Conservation (phyloP, 2,329 filamentous ascomycete species). For the Colletotrichum trifolii region DNA sequence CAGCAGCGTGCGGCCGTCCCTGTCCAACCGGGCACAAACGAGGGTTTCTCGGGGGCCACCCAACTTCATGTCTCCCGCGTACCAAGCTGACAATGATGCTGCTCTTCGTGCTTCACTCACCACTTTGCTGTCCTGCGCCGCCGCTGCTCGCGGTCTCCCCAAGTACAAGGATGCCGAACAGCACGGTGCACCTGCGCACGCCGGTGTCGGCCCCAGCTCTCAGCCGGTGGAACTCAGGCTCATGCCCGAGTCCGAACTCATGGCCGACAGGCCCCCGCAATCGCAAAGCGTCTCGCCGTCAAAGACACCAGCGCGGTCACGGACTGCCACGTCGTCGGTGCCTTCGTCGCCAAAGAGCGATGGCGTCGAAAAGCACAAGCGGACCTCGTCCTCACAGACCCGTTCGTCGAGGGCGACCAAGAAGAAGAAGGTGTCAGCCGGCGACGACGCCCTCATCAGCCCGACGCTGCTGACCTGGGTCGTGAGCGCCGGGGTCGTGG, state of each 20-base stretch:
- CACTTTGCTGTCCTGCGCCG: conserved; percentile 93
- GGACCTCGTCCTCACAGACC: conserved; percentile 52
- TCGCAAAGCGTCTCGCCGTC: conserved; percentile 33
- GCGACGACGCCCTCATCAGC: conserved; percentile 58
- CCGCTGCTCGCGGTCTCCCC: conserved; percentile 83
- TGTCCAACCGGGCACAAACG: conserved; percentile 60
- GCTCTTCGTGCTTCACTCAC: conserved; percentile 93
- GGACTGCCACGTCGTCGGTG: conserved; percentile 38
- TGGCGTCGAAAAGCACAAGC: conserved; percentile 60
- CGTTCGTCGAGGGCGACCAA: conserved; percentile 60
- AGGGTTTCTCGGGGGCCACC: conserved; percentile 58
- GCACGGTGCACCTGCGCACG: conserved; percentile 43
- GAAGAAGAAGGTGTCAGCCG: conserved; percentile 65
- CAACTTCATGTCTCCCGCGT: conserved; percentile 78
- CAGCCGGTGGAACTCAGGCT: conserved; percentile 70
- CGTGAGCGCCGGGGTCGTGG: conserved; percentile 73
- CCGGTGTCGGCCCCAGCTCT: conserved; percentile 56
- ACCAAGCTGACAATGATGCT: conserved; percentile 91
- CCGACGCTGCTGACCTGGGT: conserved; percentile 74
- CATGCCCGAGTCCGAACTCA: conserved; percentile 70
- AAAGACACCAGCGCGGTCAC: conserved; percentile 46
- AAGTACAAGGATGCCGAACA: conserved; percentile 66
- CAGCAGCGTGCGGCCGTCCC: conserved; percentile 62
- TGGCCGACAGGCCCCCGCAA: conserved; percentile 47
- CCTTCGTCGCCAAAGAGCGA: conserved; percentile 37